Conservation (phyloP, 306 rosid genomes). For the Ormosia emarginata region DNA sequence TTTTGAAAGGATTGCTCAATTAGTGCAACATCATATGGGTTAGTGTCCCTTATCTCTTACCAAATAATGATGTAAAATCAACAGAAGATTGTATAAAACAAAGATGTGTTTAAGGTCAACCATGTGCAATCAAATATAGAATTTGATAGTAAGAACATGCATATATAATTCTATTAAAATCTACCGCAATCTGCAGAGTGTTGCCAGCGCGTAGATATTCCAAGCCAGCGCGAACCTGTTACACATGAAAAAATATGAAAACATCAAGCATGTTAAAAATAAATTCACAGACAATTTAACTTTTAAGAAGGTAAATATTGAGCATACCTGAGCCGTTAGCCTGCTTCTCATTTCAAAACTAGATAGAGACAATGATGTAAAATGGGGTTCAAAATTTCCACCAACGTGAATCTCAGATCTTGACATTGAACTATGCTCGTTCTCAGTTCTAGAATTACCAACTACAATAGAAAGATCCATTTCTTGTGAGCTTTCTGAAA, state of each 20-base stretch:
- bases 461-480: background rate
- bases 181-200: background rate
- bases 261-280: background rate
- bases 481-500: background rate
- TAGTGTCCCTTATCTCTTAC: background rate
- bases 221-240: background rate
- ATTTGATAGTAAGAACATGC: background rate
- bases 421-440: background rate
- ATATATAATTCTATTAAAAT: background rate
- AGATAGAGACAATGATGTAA: background rate
- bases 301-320: background rate
- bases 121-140: background rate
- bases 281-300: background rate
- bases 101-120: background rate
- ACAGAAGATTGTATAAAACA: background rate
- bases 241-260: background rate
- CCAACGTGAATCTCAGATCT: background rate
- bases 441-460: background rate
- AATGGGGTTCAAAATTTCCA: background rate
- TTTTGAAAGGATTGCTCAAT: background rate
- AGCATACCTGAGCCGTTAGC: conserved; percentile 13
- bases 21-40: background rate
- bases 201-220: background rate
- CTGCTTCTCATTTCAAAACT: background rate
- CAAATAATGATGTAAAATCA: background rate